Conservation (phyloP, 192 early-diverging fungal species). For the Chytriomyces sp. region DNA sequence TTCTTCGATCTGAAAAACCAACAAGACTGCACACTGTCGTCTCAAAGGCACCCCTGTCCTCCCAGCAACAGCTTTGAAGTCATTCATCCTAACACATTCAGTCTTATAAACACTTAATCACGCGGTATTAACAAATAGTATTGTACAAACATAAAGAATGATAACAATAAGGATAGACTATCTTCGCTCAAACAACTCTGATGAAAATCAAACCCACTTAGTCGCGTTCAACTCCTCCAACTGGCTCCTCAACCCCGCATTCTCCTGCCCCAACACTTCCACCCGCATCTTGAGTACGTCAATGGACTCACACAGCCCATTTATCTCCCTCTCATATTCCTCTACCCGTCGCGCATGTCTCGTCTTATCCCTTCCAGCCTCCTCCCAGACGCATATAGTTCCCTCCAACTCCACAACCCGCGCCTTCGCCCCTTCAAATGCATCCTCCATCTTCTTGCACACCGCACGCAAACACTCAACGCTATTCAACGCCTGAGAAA, state of each 20-base stretch:
- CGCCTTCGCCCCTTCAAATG: not conserved
- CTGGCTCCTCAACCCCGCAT: not conserved
- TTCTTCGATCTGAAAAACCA: no score
- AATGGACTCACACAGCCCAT: not conserved
- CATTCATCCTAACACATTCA: not conserved
- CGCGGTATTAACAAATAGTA: not conserved
- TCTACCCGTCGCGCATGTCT: not conserved
- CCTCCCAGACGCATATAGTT: not conserved
- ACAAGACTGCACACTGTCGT: not conserved
- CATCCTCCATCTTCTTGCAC: not conserved
- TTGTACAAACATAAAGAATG: not conserved
- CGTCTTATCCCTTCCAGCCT: not conserved
- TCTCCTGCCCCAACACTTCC: conserved; percentile 1
- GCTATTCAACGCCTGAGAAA: no score
- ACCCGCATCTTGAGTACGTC: not conserved
- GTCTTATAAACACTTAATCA: not conserved
- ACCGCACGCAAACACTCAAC: not conserved
- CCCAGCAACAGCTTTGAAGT: not conserved
- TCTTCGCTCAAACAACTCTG: not conserved
- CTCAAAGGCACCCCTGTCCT: not conserved
- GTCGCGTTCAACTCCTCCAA: not conserved
- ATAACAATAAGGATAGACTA: not conserved
- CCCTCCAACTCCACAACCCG: not conserved
- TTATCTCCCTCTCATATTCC: not conserved
- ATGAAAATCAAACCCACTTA: not conserved